phyloP scores from a whole-genome alignment of 768 basidiomycete genomes.

The Tricholoma flavovirens region DNA sequence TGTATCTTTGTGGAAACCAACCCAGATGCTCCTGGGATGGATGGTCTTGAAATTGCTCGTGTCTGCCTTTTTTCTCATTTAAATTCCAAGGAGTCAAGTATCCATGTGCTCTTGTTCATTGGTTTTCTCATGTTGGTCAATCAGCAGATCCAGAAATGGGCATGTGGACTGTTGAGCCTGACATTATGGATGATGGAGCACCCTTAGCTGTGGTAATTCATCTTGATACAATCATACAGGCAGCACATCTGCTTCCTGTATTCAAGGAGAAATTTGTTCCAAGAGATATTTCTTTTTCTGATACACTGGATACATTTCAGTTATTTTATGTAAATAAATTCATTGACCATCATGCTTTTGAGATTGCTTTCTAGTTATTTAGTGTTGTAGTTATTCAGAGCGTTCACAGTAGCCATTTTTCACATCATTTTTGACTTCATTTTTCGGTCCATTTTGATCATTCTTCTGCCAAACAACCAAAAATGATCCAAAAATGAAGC shows the following conservation, averaged over 20 bases:
- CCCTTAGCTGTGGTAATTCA: background rate
- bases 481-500: no score
- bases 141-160: background rate
- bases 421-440: no score
- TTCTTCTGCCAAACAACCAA: no score
- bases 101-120: background rate
- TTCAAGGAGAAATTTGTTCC: no score
- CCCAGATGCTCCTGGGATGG: background rate
- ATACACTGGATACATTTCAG: background rate
- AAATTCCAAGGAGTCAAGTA: background rate
- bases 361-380: background rate
- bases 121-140: background rate
- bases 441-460: no score
- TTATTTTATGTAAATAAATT: background rate
- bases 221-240: background rate
- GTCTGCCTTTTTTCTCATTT: background rate
- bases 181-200: background rate
- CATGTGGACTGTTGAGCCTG: background rate
- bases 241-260: background rate
- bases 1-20: background rate
- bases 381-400: no score
- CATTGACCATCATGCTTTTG: background rate
- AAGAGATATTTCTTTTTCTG: background rate
- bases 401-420: no score
- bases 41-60: background rate